Evolutionary conservation across 192 early-diverging fungal species (phyloP).

Genomic region (Pecoramyces ruminantium): DNA sequence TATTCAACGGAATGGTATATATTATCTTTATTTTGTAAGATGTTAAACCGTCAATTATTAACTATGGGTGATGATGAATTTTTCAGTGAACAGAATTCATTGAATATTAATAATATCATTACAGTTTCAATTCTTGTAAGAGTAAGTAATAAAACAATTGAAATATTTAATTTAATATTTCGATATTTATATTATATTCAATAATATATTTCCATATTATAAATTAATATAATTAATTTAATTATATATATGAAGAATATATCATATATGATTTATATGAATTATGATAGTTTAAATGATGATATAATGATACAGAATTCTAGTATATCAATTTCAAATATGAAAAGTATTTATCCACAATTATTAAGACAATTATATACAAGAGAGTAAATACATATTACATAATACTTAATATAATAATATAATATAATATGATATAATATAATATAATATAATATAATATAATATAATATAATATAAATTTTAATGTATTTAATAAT

Average conservation of each 20-base stretch:
- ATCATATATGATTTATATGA: not conserved
- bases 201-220: too few relatives aligned
- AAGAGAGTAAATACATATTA: not conserved
- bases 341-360: not conserved
- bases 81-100: conserved; percentile 34
- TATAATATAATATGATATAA: too few relatives aligned
- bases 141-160: conserved; percentile 19
- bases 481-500: too few relatives aligned
- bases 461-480: too few relatives aligned
- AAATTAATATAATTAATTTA: too few relatives aligned
- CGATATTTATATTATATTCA: too few relatives aligned
- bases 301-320: not conserved
- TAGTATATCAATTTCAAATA: not conserved
- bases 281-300: not conserved
- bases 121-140: conserved; percentile 26
- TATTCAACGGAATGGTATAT: conserved; percentile 31
- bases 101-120: conserved; percentile 31
- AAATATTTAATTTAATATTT: too few relatives aligned
- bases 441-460: too few relatives aligned
- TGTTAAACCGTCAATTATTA: conserved; percentile 49
- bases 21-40: conserved; percentile 52
- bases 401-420: too few relatives aligned
- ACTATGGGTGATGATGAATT: conserved; percentile 81
- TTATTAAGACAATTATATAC: not conserved
- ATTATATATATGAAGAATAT: not conserved